Evolutionary conservation across 176 grass and related monocot species (phyloP).

Genomic region (Oryza brachyantha): DNA sequence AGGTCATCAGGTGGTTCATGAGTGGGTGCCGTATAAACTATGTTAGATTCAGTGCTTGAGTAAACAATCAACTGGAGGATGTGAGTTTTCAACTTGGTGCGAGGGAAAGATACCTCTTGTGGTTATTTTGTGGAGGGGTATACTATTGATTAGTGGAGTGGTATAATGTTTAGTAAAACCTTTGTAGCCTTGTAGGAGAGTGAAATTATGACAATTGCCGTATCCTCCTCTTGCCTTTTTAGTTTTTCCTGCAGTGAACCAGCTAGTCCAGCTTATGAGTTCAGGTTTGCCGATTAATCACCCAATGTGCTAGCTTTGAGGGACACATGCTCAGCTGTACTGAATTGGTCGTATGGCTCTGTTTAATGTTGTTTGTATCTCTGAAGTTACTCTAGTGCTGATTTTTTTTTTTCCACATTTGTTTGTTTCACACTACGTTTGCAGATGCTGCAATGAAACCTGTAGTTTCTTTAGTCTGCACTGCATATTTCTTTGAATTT

Average conservation of each 20-base stretch:
- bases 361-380: not conserved
- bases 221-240: not conserved
- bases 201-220: not conserved
- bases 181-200: not conserved
- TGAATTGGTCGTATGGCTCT: not conserved
- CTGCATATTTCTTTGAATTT: not conserved
- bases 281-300: not conserved
- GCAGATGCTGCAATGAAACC: not conserved
- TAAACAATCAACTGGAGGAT: not conserved
- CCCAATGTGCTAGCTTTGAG: not conserved
- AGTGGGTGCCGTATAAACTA: not conserved
- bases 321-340: not conserved
- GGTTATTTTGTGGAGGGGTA: not conserved
- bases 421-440: not conserved
- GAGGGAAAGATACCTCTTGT: not conserved
- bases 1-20: no score
- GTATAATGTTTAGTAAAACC: no score
- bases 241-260: not conserved
- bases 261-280: not conserved
- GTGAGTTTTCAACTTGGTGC: not conserved
- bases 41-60: not conserved
- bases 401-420: not conserved
- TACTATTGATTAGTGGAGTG: not conserved
- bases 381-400: not conserved
- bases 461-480: not conserved